These are phyloP conservation scores for Psophocarpus tetragonolobus DNA, from an alignment of 306 rosid species.

Conservation along the genomic window DNA sequence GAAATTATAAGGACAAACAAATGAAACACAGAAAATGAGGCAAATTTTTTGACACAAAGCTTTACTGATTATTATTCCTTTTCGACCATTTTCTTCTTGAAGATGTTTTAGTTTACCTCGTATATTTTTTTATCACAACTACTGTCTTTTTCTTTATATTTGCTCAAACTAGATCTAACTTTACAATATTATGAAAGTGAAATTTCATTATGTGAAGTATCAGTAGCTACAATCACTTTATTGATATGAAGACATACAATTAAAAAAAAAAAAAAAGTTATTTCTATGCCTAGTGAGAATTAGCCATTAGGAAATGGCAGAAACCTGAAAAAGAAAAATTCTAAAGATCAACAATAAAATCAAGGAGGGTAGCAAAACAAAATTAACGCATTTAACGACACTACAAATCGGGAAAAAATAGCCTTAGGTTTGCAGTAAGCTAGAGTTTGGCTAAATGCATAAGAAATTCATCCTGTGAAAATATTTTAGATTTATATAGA, in stretches of 20 bases:
- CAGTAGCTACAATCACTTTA: neutral
- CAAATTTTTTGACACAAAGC: slow-evolving; percentile 24
- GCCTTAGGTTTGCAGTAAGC: too few species aligned
- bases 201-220: neutral
- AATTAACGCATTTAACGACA: too few species aligned
- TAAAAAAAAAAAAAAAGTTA: too few species aligned
- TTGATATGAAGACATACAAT: neutral
- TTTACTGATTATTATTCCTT: slow-evolving; percentile 35
- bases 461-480: too few species aligned
- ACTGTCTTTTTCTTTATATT: neutral
- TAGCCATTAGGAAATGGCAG: too few species aligned
- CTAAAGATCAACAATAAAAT: too few species aligned
- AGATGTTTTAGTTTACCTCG: slow-evolving; percentile 30
- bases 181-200: neutral
- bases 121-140: neutral
- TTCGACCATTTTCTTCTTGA: neutral
- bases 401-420: too few species aligned
- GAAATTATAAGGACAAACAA: slow-evolving; percentile 5
- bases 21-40: neutral
- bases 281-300: too few species aligned
- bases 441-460: too few species aligned
- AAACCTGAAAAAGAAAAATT: too few species aligned
- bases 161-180: neutral
- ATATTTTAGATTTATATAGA: too few species aligned
- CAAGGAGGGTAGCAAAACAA: too few species aligned